A percentile compares a stretch with the other conserved stretches of the same genome.
These are phyloP conservation scores for Mycena sp. DNA, from an alignment of 1,284 basidiomycete genomes.

Conservation along the genomic window DNA sequence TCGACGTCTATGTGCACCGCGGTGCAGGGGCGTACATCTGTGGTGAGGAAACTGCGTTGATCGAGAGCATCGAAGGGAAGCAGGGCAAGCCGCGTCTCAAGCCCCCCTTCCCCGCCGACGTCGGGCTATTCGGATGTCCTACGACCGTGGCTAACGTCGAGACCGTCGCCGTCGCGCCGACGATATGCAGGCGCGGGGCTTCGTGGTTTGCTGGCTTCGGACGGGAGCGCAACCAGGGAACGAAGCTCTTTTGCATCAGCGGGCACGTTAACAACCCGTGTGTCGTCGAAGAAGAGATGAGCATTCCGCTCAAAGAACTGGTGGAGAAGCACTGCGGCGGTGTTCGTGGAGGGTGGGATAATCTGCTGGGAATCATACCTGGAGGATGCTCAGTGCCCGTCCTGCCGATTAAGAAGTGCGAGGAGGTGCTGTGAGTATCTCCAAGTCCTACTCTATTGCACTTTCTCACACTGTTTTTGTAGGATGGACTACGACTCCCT, in stretches of 20 bases:
- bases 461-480: slow-evolving; percentile 19
- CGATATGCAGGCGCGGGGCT: slow-evolving; percentile 92
- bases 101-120: slow-evolving; percentile 99
- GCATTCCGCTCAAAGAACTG: slow-evolving; percentile 93
- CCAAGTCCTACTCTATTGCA: background rate
- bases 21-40: slow-evolving; percentile 99
- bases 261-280: slow-evolving; percentile 99
- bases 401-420: slow-evolving; percentile 83
- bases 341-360: slow-evolving; percentile 95
- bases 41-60: slow-evolving; percentile 98
- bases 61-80: slow-evolving; percentile 97
- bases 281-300: slow-evolving; percentile 99
- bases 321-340: slow-evolving; percentile 98
- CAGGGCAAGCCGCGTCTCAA: slow-evolving; percentile 98
- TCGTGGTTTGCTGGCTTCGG: slow-evolving; percentile 97
- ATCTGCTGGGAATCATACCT: slow-evolving; percentile 93
- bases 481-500: slow-evolving; percentile 99
- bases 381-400: slow-evolving; percentile 98
- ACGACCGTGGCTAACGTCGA: slow-evolving; percentile 99
- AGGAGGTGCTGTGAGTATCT: slow-evolving; percentile 81
- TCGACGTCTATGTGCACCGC: slow-evolving; percentile 97
- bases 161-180: slow-evolving; percentile 97
- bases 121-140: slow-evolving; percentile 96
- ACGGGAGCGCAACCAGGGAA: slow-evolving; percentile 92
- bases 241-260: slow-evolving; percentile 95